Percentiles rank a stretch among this genome's conserved stretches.
These are phyloP conservation scores for Sclerotinia sclerotiorum DNA, from an alignment of 2,329 filamentous ascomycete species.

Conservation along the genomic window DNA sequence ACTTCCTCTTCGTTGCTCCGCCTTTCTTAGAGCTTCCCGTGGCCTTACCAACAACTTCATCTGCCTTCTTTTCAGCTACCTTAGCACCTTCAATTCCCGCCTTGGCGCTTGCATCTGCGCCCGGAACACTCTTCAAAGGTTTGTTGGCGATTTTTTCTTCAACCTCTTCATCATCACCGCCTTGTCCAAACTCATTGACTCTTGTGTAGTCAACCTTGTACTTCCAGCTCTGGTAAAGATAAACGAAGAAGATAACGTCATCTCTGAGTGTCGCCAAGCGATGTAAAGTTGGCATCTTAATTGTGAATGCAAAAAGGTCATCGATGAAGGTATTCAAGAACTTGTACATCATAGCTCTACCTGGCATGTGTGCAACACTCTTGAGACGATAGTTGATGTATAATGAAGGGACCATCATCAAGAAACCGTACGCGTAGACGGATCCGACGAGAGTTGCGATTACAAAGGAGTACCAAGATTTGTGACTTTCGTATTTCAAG, in stretches of 20 bases:
- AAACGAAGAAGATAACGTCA: slow-evolving; percentile 97
- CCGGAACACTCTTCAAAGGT: slow-evolving; percentile 31
- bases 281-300: slow-evolving; percentile 97
- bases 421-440: slow-evolving; percentile 96
- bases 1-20: slow-evolving; percentile 52
- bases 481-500: slow-evolving; percentile 88
- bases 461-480: slow-evolving; percentile 96
- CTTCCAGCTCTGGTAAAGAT: slow-evolving; percentile 89
- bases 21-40: slow-evolving; percentile 50
- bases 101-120: slow-evolving; percentile 29
- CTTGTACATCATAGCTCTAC: slow-evolving; percentile 95
- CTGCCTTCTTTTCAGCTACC: slow-evolving; percentile 30
- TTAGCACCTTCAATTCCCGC: slow-evolving; percentile 41
- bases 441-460: slow-evolving; percentile 93
- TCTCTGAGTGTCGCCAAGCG: slow-evolving; percentile 88
- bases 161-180: slow-evolving; percentile 81
- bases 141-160: slow-evolving; percentile 50
- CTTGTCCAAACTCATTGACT: slow-evolving; percentile 97
- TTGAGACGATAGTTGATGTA: slow-evolving; percentile 99
- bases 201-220: slow-evolving; percentile 90
- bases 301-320: slow-evolving; percentile 96
- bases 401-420: slow-evolving; percentile 97
- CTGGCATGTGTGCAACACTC: slow-evolving; percentile 94
- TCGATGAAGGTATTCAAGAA: slow-evolving; percentile 99
- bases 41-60: slow-evolving; percentile 43